Evolutionary conservation across 352 stramenopile genomes (phyloP).

Genomic region (Phytophthora quininea): DNA sequence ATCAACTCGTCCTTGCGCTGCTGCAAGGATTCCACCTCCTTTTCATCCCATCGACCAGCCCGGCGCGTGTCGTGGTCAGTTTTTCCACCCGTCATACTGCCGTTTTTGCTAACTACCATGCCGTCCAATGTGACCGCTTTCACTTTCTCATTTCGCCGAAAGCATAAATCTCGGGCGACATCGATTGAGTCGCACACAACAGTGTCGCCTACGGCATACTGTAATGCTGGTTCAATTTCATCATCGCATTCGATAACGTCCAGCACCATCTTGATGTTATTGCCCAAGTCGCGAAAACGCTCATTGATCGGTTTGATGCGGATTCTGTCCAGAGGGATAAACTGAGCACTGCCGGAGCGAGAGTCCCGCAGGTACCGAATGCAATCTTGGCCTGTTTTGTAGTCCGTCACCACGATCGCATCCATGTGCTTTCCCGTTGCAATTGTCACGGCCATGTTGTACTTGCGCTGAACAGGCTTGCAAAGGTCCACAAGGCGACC

Average conservation of each 20-base stretch:
- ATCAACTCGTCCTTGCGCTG: slow-evolving; percentile 86
- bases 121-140: slow-evolving; percentile 94
- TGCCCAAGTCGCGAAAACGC: slow-evolving; percentile 91
- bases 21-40: slow-evolving; percentile 88
- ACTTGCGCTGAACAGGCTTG: slow-evolving; percentile 95
- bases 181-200: slow-evolving; percentile 97
- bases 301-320: slow-evolving; percentile 92
- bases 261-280: slow-evolving; percentile 92
- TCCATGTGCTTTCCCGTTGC: slow-evolving; percentile 99
- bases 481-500: slow-evolving; percentile 97
- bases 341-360: slow-evolving; percentile 93
- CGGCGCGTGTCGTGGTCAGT: slow-evolving; percentile 86
- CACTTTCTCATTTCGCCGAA: slow-evolving; percentile 82
- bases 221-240: slow-evolving; percentile 92
- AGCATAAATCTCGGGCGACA: slow-evolving; percentile 88
- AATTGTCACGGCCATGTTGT: slow-evolving; percentile 97
- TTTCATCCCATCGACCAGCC: slow-evolving; percentile 92
- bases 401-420: slow-evolving; percentile 80
- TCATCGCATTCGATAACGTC: slow-evolving; percentile 97
- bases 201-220: slow-evolving; percentile 96
- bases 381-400: slow-evolving; percentile 84
- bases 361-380: slow-evolving; percentile 96
- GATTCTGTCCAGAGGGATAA: slow-evolving; percentile 98
- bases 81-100: slow-evolving; percentile 97
- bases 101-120: slow-evolving; percentile 97